A percentile compares a stretch with the other conserved stretches of the same genome.
phyloP scores from a whole-genome alignment of 768 basidiomycete species.

The Xanthoconium stramineum region DNA sequence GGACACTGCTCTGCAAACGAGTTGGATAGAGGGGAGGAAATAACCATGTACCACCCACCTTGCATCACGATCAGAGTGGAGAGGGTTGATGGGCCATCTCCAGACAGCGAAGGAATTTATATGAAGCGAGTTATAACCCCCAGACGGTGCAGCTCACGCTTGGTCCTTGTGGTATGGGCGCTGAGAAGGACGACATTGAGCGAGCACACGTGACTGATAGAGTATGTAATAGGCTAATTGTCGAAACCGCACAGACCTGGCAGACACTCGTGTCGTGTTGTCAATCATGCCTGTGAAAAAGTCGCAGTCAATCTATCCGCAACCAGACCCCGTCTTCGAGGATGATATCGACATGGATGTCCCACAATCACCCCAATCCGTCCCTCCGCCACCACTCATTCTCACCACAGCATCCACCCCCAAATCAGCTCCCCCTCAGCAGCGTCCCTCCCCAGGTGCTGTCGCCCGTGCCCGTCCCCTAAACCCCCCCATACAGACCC shows the following conservation, averaged over 20 bases:
- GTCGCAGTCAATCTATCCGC: slow-evolving; percentile 14
- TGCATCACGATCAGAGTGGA: background rate
- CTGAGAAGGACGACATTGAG: background rate
- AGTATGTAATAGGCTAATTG: slow-evolving; percentile 1
- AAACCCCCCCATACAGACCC: slow-evolving; percentile 3
- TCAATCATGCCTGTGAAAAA: slow-evolving; percentile 26
- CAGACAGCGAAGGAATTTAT: background rate
- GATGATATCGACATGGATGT: slow-evolving; percentile 36
- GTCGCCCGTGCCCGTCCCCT: slow-evolving; percentile 10
- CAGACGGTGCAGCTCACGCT: slow-evolving; percentile 1
- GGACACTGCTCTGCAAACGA: slow-evolving; percentile 1
- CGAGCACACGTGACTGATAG: slow-evolving; percentile 17
- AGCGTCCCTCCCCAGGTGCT: slow-evolving; percentile 19
- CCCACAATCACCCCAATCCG: background rate
- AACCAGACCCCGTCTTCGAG: slow-evolving; percentile 29
- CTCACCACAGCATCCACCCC: slow-evolving; percentile 7
- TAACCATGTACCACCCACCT: background rate
- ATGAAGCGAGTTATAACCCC: background rate
- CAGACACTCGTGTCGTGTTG: slow-evolving; percentile 12
- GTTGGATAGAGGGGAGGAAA: no score
- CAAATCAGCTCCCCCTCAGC: slow-evolving; percentile 10
- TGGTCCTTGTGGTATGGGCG: background rate
- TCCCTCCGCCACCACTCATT: background rate
- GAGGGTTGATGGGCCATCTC: background rate
- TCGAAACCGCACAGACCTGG: slow-evolving; percentile 13